phyloP scores from a whole-genome alignment of 176 grass and related monocot genomes.

The Bonia amplexicaulis region DNA sequence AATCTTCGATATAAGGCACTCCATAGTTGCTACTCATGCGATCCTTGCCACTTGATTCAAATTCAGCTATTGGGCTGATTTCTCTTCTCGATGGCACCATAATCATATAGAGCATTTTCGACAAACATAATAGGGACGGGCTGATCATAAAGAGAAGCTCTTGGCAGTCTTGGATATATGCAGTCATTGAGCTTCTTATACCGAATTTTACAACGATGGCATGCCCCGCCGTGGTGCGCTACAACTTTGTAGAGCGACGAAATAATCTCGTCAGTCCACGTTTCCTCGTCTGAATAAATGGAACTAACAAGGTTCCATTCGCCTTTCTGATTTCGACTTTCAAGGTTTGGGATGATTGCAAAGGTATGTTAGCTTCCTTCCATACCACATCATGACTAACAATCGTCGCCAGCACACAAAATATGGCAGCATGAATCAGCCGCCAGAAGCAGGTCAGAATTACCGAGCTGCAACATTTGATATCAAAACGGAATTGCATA shows the following conservation, averaged over 20 bases:
- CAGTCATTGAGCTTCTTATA: slow-evolving; percentile 62
- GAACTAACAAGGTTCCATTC: background rate
- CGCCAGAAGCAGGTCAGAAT: slow-evolving; percentile 23
- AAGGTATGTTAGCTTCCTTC: slow-evolving; percentile 44
- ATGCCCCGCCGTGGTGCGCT: slow-evolving; percentile 28
- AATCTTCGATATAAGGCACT: no score
- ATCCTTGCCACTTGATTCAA: background rate
- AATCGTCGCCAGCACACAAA: background rate
- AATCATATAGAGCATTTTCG: slow-evolving; percentile 54
- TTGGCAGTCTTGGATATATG: slow-evolving; percentile 67
- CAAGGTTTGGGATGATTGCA: slow-evolving; percentile 72
- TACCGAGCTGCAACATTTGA: background rate
- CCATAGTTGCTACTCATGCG: no score
- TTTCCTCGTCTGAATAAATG: background rate
- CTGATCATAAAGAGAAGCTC: slow-evolving; percentile 47
- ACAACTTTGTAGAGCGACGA: slow-evolving; percentile 73
- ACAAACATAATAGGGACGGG: slow-evolving; percentile 66
- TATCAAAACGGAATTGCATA: background rate
- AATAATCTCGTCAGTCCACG: background rate
- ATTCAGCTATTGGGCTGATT: background rate
- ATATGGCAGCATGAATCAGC: background rate
- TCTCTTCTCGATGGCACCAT: slow-evolving; percentile 8
- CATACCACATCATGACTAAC: background rate
- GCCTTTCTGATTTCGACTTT: slow-evolving; percentile 5
- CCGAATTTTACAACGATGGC: slow-evolving; percentile 58